Percentiles rank a stretch among this genome's conserved stretches.
Conservation (phyloP, 78 protist species). For the Dictyostelium capitatum region DNA sequence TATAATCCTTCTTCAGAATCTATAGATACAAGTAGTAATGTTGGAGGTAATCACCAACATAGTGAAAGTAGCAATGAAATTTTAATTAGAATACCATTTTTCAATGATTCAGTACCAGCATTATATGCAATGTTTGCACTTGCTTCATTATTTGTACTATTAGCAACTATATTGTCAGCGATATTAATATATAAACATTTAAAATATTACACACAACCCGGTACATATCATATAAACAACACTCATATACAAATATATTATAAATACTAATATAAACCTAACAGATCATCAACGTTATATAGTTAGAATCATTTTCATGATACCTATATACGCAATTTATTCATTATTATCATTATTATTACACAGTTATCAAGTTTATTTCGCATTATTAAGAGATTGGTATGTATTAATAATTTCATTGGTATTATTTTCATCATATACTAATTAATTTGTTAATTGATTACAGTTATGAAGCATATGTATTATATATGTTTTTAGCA, state of each 20-base stretch:
- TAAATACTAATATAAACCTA: background rate
- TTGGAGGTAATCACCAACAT: background rate
- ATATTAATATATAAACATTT: constrained; percentile 42
- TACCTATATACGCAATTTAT: constrained; percentile 29
- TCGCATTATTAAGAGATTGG: constrained; percentile 36
- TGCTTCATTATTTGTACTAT: constrained; percentile 59
- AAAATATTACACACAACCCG: constrained; percentile 38
- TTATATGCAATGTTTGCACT: constrained; percentile 66
- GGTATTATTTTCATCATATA: background rate
- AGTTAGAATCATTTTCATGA: constrained; percentile 44
- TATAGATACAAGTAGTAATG: too few relatives aligned
- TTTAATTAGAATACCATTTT: constrained; percentile 34
- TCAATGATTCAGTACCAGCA: constrained; percentile 43
- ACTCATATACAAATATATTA: constrained; percentile 38
- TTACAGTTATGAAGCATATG: constrained; percentile 66
- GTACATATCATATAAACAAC: background rate
- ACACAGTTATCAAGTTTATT: constrained; percentile 23
- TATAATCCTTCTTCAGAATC: too few relatives aligned
- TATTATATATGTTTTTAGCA: constrained; percentile 46
- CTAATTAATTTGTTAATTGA: constrained; percentile 32
- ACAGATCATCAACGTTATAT: constrained; percentile 53
- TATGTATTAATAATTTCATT: background rate
- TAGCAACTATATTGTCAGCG: constrained; percentile 49
- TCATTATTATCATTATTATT: constrained; percentile 6
- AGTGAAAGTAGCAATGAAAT: constrained; percentile 5